Base-by-base conservation (phyloP, 1,284 basidiomycete genomes). In the Irpex lacteus region DNA sequence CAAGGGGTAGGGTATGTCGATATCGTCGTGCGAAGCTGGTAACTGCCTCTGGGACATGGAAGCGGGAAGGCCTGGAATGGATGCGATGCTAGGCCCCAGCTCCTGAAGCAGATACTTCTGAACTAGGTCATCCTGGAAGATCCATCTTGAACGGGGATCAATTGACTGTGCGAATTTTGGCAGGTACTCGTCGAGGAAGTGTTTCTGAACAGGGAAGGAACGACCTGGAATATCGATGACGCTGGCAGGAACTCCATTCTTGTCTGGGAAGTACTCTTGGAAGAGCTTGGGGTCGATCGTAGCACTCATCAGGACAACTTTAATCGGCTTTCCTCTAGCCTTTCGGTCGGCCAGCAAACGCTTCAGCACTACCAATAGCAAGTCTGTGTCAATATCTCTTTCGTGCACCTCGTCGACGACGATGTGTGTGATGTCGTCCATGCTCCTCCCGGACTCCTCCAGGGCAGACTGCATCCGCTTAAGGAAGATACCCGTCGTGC, bases 391-490 rank as follows among this genome's bases (percentile, higher is more conserved):
- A 63, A 98, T 89, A 72, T 98, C 96, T 37, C 96, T 89, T 77
- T 98, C 96, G 76, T 99, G 96, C 2, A 97, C 96, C 77, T 99
- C 96, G 75, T 99, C 96, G 52, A 98, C 93, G 49, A 98, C 79
- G 65, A 98, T 86, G 77, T 98, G 96, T 6, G 96, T 95, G 57
- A 98, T 84, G 63, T 88, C 82, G 71, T 98, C 95, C 68, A 98
- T 81, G 68, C 76, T 81, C 65, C 78, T 79, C 32, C 77, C 72
- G 61, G 55, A 64, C 21, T 79, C 79, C 57, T 83, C 76, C 68
- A 98, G 81, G 15, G 91, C 88, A 8, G 86, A 86, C 76, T 98
- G 97, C 76, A 98, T 86, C 63, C 91, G 83, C 71, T 93, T 93
- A 68, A 98, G 82, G 78, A 98, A 94, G 67, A 98, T 85, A 69